Conservation (phyloP, 352 stramenopile genomes). For the Globisporangium cederbergense region DNA sequence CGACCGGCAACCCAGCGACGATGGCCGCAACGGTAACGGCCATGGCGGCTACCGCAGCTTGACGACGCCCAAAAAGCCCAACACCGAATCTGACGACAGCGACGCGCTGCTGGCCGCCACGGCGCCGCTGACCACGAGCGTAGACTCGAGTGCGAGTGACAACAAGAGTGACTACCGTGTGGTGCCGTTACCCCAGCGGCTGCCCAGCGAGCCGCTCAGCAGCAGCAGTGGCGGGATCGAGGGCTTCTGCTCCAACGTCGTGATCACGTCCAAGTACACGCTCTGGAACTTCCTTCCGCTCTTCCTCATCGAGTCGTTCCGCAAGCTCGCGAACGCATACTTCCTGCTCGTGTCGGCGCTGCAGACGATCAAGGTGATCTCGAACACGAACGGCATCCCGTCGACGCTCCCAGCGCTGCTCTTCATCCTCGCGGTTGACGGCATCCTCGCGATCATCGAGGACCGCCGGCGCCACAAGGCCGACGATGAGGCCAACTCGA, state of each 20-base stretch:
- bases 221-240: slow-evolving; percentile 6
- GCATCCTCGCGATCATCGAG: slow-evolving; percentile 82
- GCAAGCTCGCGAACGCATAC: slow-evolving; percentile 91
- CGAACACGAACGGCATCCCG: slow-evolving; percentile 77
- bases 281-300: slow-evolving; percentile 85
- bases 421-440: slow-evolving; percentile 89
- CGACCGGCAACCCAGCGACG: neutral
- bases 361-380: slow-evolving; percentile 71
- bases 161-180: slow-evolving; percentile 41
- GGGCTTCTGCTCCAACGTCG: slow-evolving; percentile 76
- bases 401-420: slow-evolving; percentile 81
- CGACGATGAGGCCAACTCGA: slow-evolving; percentile 84
- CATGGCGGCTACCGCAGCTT: slow-evolving; percentile 1
- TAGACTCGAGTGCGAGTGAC: neutral
- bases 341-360: slow-evolving; percentile 90
- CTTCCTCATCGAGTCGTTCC: slow-evolving; percentile 86
- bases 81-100: neutral
- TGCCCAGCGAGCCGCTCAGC: slow-evolving; percentile 13
- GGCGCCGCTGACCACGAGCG: neutral
- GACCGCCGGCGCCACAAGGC: slow-evolving; percentile 73
- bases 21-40: neutral
- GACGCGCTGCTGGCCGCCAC: neutral
- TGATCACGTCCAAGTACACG: slow-evolving; percentile 92
- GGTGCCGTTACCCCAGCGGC: slow-evolving; percentile 40
- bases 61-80: slow-evolving; percentile 6